Evolutionary conservation across 371 early-diverging fungal genomes (phyloP).

Genomic region (Mortierella sp.): DNA sequence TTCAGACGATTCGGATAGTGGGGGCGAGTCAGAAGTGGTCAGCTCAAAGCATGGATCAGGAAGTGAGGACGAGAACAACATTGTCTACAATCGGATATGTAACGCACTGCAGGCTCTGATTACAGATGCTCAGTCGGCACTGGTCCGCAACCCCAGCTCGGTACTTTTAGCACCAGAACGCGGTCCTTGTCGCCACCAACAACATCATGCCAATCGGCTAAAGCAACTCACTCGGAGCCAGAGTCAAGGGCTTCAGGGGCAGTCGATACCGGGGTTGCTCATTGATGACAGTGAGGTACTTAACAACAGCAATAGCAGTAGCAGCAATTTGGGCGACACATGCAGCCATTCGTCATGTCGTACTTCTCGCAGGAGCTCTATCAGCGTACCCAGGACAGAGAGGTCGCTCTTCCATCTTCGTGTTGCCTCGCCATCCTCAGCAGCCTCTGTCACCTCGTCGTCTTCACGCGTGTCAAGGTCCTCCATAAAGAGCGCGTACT

Average conservation of each 20-base stretch:
- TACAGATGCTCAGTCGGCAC: conserved; percentile 47
- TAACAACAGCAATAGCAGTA: conserved; percentile 4
- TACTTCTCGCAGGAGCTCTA: conserved; percentile 41
- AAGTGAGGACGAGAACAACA: conserved; percentile 43
- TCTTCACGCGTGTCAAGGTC: conserved; percentile 16
- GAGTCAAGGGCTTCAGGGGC: not conserved
- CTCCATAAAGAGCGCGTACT: conserved; percentile 21
- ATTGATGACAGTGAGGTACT: not conserved
- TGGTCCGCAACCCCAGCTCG: conserved; percentile 21
- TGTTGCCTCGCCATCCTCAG: conserved; percentile 1
- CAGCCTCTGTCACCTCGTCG: conserved; percentile 20
- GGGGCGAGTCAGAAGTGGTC: conserved; percentile 29
- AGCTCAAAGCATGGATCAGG: conserved; percentile 42
- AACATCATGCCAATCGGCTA: not conserved
- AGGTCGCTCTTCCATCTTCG: conserved; percentile 2
- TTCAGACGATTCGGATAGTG: conserved; percentile 50
- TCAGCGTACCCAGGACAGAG: conserved; percentile 11
- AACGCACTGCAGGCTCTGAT: conserved; percentile 48
- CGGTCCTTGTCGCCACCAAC: not conserved
- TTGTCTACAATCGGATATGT: conserved; percentile 55
- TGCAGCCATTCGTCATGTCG: conserved; percentile 29
- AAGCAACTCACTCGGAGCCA: not conserved
- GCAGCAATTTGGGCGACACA: conserved; percentile 6
- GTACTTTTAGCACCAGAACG: conserved; percentile 6
- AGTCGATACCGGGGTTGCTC: conserved; percentile 1